phyloP scores from a whole-genome alignment of 176 grass and related monocot genomes.

The Carex kokanica region DNA sequence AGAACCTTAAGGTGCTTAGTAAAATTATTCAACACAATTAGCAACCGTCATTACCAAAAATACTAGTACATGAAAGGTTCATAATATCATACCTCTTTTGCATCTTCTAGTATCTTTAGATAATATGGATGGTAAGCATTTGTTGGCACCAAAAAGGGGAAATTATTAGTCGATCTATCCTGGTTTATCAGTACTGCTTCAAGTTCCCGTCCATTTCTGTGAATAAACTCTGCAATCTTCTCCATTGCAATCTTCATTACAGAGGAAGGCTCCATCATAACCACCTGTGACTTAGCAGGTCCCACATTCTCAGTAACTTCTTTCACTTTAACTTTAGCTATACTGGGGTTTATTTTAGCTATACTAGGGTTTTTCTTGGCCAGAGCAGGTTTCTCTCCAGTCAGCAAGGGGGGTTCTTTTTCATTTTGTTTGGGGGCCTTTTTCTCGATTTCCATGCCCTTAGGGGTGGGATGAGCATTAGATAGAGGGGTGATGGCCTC shows the following conservation, averaged over 20 bases:
- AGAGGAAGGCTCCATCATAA: constrained; percentile 79
- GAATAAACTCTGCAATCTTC: constrained; percentile 91
- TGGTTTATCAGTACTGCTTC: constrained; percentile 85
- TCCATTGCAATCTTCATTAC: constrained; percentile 76
- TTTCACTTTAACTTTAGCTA: constrained; percentile 45
- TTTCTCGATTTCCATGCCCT: constrained; percentile 37
- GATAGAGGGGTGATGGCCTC: neutral
- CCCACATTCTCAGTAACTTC: neutral
- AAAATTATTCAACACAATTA: neutral
- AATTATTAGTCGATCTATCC: constrained; percentile 65
- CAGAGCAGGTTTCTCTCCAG: constrained; percentile 49
- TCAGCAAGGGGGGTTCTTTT: constrained; percentile 24
- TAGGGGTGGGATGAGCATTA: neutral
- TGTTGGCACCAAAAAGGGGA: constrained; percentile 77
- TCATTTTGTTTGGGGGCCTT: constrained; percentile 24
- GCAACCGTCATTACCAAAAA: neutral
- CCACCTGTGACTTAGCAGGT: neutral
- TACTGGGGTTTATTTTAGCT: constrained; percentile 27
- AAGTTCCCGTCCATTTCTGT: constrained; percentile 85
- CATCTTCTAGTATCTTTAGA: constrained; percentile 67
- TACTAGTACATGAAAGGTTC: neutral
- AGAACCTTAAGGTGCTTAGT: neutral
- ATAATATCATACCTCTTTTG: constrained; percentile 54
- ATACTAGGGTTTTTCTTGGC: constrained; percentile 58
- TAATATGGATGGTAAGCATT: constrained; percentile 89